Conservation (phyloP, 2,329 filamentous ascomycete species). For the Hysterium pulicare region DNA sequence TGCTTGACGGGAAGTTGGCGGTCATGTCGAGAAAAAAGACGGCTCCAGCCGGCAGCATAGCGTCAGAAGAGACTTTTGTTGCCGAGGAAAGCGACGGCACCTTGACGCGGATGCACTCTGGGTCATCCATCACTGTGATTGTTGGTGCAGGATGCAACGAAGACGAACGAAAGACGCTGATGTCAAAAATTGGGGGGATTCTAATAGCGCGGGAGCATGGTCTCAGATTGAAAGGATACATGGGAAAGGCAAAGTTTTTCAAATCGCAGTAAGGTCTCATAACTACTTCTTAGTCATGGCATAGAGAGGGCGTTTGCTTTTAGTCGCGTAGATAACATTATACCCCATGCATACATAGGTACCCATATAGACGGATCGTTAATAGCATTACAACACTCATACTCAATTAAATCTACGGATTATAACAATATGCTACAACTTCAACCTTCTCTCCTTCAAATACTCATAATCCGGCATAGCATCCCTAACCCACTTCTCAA, state of each 20-base stretch:
- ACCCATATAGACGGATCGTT: neutral
- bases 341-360: neutral
- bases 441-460: conserved; percentile 7
- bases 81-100: too few species aligned
- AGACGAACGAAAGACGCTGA: neutral
- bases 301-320: neutral
- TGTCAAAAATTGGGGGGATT: neutral
- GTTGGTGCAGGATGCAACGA: neutral
- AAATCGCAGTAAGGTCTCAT: too few species aligned
- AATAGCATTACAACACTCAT: neutral
- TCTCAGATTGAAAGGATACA: neutral
- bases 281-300: too few species aligned
- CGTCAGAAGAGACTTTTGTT: neutral
- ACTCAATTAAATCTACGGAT: neutral
- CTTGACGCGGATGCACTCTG: too few species aligned
- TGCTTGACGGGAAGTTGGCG: neutral
- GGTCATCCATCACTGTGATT: neutral
- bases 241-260: neutral
- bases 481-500: conserved; percentile 6
- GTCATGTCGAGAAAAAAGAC: neutral
- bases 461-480: conserved; percentile 14
- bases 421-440: neutral
- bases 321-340: neutral
- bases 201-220: neutral
- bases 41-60: neutral